phyloP scores from a whole-genome alignment of 352 stramenopile species.

The Phytophthora gonapodyides region DNA sequence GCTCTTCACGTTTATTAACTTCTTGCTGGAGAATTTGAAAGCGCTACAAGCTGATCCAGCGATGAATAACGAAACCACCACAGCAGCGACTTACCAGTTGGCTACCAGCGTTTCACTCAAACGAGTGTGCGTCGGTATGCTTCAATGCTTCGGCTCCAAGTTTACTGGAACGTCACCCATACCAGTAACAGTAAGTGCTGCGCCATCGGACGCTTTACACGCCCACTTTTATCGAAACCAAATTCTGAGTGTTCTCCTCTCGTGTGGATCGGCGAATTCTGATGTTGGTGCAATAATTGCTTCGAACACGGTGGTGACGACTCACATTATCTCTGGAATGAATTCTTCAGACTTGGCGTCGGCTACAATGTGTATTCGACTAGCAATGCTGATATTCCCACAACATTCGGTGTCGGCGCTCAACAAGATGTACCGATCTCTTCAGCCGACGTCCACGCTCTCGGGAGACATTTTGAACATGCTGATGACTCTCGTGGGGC shows the following conservation, averaged over 20 bases:
- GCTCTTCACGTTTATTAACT: slow-evolving; percentile 52
- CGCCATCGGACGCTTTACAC: slow-evolving; percentile 34
- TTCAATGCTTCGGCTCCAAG: slow-evolving; percentile 59
- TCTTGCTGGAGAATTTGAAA: slow-evolving; percentile 73
- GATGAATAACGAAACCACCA: background rate
- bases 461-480: slow-evolving; percentile 53
- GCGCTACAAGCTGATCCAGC: slow-evolving; percentile 18
- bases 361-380: slow-evolving; percentile 77
- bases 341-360: slow-evolving; percentile 62
- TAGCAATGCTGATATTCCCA: slow-evolving; percentile 85
- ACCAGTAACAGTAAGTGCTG: background rate
- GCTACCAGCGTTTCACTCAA: slow-evolving; percentile 55
- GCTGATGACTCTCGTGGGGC: slow-evolving; percentile 69
- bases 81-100: slow-evolving; percentile 7
- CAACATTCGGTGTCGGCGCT: slow-evolving; percentile 76
- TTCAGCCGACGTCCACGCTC: slow-evolving; percentile 30
- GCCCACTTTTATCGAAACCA: slow-evolving; percentile 80
- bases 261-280: slow-evolving; percentile 64
- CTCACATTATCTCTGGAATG: slow-evolving; percentile 70
- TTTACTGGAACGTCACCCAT: slow-evolving; percentile 11
- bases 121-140: slow-evolving; percentile 63
- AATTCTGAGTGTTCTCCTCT: slow-evolving; percentile 73
- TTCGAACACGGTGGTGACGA: slow-evolving; percentile 53
- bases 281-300: slow-evolving; percentile 72
- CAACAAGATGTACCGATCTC: slow-evolving; percentile 63